phyloP scores from a whole-genome alignment of 306 rosid species.

The Acmispon strigosus region DNA sequence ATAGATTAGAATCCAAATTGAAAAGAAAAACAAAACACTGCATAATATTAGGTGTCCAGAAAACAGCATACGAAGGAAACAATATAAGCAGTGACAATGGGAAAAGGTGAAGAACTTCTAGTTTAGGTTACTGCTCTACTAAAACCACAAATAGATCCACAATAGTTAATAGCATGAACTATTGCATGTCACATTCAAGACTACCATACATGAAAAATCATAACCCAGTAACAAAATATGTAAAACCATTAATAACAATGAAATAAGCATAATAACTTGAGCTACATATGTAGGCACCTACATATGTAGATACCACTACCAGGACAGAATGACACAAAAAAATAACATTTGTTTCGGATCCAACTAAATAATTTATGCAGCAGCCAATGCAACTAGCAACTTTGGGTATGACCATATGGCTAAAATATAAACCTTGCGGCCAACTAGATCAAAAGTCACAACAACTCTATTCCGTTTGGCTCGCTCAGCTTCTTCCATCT shows the following conservation, averaged over 20 bases:
- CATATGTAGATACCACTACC: constrained; percentile 10
- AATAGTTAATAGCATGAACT: neutral
- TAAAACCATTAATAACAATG: constrained; percentile 1
- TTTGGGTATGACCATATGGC: constrained; percentile 3
- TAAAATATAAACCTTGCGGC: constrained; percentile 70
- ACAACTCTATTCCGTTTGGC: constrained; percentile 77
- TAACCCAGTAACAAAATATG: neutral
- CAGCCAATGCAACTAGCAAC: constrained; percentile 10
- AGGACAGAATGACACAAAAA: neutral
- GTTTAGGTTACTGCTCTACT: neutral
- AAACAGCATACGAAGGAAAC: neutral
- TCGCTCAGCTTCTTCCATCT: constrained; percentile 84
- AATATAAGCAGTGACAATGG: neutral
- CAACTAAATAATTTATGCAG: neutral
- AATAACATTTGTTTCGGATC: neutral
- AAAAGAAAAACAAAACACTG: neutral
- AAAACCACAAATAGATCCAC: neutral
- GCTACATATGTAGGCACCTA: constrained; percentile 2
- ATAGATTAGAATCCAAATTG: constrained; percentile 1
- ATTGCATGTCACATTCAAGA: neutral
- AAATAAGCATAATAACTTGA: constrained; percentile 5
- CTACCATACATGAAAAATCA: neutral
- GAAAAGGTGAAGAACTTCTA: neutral
- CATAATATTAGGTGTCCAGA: neutral
- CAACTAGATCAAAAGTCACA: constrained; percentile 90